These are phyloP conservation scores for Cutaneotrichosporon cavernicola DNA, from an alignment of 1,284 basidiomycete species.

Conservation along the genomic window DNA sequence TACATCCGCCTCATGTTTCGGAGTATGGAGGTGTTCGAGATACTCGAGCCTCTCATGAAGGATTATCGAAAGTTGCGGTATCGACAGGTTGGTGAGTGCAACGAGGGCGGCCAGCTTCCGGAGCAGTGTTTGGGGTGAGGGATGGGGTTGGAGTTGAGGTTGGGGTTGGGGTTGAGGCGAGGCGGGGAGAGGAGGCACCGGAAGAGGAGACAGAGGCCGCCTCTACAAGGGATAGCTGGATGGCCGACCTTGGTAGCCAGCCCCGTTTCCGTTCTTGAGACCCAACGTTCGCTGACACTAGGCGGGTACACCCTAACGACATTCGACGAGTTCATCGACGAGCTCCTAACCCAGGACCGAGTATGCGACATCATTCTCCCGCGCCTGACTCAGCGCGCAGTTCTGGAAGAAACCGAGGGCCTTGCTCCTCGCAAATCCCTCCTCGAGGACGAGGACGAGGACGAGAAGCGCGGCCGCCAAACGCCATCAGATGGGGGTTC, in stretches of 20 bases:
- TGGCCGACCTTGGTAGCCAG: too few relatives aligned
- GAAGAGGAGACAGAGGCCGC: too few relatives aligned
- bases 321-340: conserved; percentile 91
- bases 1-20: conserved; percentile 94
- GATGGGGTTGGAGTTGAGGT: too few relatives aligned
- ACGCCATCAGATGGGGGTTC: conserved; percentile 17
- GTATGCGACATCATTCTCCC: conserved; percentile 97
- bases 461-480: conserved; percentile 21
- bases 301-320: conserved; percentile 78
- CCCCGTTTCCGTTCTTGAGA: too few relatives aligned
- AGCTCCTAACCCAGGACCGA: conserved; percentile 79
- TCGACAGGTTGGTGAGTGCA: conserved; percentile 68
- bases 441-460: conserved; percentile 52
- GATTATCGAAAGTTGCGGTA: conserved; percentile 88
- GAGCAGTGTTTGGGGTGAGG: too few relatives aligned
- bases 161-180: background rate
- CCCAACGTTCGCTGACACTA: conserved; percentile 40
- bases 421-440: conserved; percentile 76
- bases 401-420: conserved; percentile 88
- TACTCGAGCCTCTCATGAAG: conserved; percentile 88
- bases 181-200: too few relatives aligned
- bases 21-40: conserved; percentile 83
- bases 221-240: too few relatives aligned
- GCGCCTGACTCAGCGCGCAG: conserved; percentile 76
- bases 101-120: too few relatives aligned